Evolutionary conservation across 176 grass and related monocot genomes (phyloP), one percentile per base, ranked within the genome.

Genomic region (Oryza brachyantha): DNA sequence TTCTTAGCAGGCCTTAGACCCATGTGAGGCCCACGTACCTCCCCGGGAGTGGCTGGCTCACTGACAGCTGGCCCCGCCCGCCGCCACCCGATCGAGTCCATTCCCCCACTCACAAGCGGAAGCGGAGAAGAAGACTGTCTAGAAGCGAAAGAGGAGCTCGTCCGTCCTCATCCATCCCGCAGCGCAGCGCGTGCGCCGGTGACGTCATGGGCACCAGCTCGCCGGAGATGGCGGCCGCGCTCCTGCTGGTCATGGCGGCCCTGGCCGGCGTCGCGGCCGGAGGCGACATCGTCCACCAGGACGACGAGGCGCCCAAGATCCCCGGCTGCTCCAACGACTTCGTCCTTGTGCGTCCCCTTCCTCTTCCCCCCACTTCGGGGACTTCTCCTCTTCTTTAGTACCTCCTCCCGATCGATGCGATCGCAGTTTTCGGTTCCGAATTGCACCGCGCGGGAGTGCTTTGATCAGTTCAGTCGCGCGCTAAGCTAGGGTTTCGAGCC

Each of bases 301-400:
- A 98, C 77, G 85, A 93, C 70, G 61, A 94, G 48, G 90, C 90
- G 2, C 96, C 92, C 11, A 98, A 98, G 96, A 86, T 93, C 31
- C 92, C 90, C 68, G 92, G 92, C 43, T 98, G 96, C 89, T 86
- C 88, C 74, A 98, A 98, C 79, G 81, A 91, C 77, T 98, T 95
- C 80, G 88, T 98, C 35, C 81, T 98, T 61, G 96, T 98, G 70
- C 60, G 50, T 3, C n/a, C 34, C 3, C 7, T 4, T 39, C 11
- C 26, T 39, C 35, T 3, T 40, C 2, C 11, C 1, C 8, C 0
- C 5, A 14, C 13, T 7, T 50, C 46, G 5, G 46, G 5, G 16
- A 50, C 46, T 2, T 52, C 38, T 3, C 0, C 32, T 52, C 48
- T 16, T 65, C 5, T 0, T 19, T 21, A 14, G 25, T 61, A 36